Evolutionary conservation across 257 asterid genomes (phyloP).

Genomic region (Solanum habrochaites): DNA sequence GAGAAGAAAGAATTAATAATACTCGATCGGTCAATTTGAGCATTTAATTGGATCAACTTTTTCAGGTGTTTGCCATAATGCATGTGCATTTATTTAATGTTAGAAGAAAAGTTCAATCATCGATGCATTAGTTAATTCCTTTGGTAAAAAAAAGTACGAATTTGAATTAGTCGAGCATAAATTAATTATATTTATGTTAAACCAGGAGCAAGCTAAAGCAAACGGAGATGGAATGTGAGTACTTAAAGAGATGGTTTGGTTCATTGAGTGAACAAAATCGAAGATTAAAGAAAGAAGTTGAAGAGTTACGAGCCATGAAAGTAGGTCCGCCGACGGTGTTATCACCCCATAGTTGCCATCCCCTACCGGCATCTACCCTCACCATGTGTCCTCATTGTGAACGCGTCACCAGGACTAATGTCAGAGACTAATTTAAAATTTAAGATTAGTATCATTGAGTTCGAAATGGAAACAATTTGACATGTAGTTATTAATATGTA

Average conservation of each 20-base stretch:
- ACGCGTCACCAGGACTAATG: conserved; percentile 29
- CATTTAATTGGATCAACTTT: neutral
- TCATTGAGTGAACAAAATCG: conserved; percentile 56
- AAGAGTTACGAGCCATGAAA: conserved; percentile 44
- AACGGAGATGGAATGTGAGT: conserved; percentile 68
- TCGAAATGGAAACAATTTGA: neutral
- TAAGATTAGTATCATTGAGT: neutral
- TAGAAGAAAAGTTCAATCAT: neutral
- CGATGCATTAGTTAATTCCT: neutral
- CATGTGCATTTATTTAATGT: neutral
- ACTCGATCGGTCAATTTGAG: neutral
- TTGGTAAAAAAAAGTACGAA: neutral
- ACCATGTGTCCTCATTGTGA: conserved; percentile 81
- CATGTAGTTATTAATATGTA: neutral
- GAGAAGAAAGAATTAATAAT: too few species aligned
- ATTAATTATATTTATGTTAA: neutral
- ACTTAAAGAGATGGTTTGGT: conserved; percentile 64
- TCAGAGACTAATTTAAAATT: neutral
- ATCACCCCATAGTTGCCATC: conserved; percentile 22
- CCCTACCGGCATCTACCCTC: conserved; percentile 34
- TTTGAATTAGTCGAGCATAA: neutral
- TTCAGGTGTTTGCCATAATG: neutral
- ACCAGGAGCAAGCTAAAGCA: conserved; percentile 78
- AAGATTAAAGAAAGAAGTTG: conserved; percentile 50
- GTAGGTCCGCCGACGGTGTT: conserved; percentile 19